These are phyloP conservation scores for Alliaria petiolata DNA, from an alignment of 345 rosid species.

Conservation along the genomic window DNA sequence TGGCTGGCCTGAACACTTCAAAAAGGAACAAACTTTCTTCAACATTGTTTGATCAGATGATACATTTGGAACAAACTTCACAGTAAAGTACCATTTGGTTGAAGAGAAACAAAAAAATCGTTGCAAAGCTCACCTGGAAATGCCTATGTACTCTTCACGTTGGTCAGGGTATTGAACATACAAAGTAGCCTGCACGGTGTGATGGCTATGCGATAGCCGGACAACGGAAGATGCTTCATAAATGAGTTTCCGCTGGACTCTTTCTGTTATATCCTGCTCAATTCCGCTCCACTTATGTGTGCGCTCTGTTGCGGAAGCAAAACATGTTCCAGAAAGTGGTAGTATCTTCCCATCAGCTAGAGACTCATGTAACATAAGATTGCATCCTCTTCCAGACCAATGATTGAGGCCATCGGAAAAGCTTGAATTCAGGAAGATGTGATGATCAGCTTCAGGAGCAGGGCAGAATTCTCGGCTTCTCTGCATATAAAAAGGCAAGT, in stretches of 20 bases:
- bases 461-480: slow-evolving; percentile 28
- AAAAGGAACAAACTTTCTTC: slow-evolving; percentile 3
- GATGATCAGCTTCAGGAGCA: slow-evolving; percentile 45
- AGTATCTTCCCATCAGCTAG: slow-evolving; percentile 69
- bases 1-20: slow-evolving; percentile 73
- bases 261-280: slow-evolving; percentile 81
- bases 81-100: too few relatives aligned
- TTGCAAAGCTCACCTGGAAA: slow-evolving; percentile 51
- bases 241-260: slow-evolving; percentile 68
- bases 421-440: slow-evolving; percentile 63
- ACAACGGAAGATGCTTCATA: slow-evolving; percentile 70
- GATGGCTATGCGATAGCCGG: slow-evolving; percentile 62
- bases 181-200: slow-evolving; percentile 62
- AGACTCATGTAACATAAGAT: slow-evolving; percentile 67
- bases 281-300: slow-evolving; percentile 90
- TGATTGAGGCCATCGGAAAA: slow-evolving; percentile 77
- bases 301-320: slow-evolving; percentile 78
- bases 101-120: not conserved
- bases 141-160: slow-evolving; percentile 73
- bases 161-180: slow-evolving; percentile 67
- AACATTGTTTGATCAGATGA: not conserved
- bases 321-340: slow-evolving; percentile 65
- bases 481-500: not conserved
- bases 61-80: too few relatives aligned
- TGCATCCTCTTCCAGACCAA: slow-evolving; percentile 97